A percentile compares a stretch with the other conserved stretches of the same genome.
These are phyloP conservation scores for Puccinia polysora DNA, from an alignment of 1,284 basidiomycete genomes.

Conservation along the genomic window DNA sequence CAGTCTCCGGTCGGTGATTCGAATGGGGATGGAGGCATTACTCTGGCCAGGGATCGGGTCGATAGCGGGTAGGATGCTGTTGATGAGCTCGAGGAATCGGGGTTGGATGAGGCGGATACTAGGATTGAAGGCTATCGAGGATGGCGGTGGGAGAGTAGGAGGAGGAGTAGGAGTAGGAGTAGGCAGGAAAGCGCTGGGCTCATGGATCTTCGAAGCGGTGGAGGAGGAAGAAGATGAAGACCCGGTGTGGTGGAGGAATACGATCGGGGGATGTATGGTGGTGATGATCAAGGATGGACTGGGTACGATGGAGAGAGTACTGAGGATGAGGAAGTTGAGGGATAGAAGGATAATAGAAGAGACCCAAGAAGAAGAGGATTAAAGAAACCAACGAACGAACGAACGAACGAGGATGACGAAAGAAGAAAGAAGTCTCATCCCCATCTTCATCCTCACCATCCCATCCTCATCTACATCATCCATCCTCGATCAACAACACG, in stretches of 20 bases:
- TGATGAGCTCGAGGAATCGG: conserved; percentile 17
- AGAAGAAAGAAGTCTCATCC: too few species aligned
- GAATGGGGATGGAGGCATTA: conserved; percentile 39
- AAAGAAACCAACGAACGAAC: too few species aligned
- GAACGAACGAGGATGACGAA: too few species aligned
- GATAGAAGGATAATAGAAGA: conserved; percentile 27
- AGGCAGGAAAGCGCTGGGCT: too few species aligned
- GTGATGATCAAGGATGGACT: conserved; percentile 35
- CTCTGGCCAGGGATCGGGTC: conserved; percentile 32
- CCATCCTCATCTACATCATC: too few species aligned
- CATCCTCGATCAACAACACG: too few species aligned
- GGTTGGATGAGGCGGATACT: conserved; percentile 25
- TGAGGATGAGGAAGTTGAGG: conserved; percentile 36
- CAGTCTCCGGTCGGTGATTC: conserved; percentile 20
- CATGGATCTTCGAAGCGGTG: too few species aligned
- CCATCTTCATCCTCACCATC: too few species aligned
- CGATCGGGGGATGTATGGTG: conserved; percentile 23
- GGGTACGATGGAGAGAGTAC: conserved; percentile 23
- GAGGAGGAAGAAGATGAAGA: conserved; percentile 19
- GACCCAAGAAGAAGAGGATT: not conserved
- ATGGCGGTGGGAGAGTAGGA: too few species aligned
- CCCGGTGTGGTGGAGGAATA: conserved; percentile 43
- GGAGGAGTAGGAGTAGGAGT: too few species aligned
- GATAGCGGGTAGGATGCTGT: conserved; percentile 13
- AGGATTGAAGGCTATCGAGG: too few species aligned